A percentile compares a stretch with the other conserved stretches of the same genome.
phyloP scores from a whole-genome alignment of 2,329 filamentous ascomycete species.

The Aspergillus novofumigatus region DNA sequence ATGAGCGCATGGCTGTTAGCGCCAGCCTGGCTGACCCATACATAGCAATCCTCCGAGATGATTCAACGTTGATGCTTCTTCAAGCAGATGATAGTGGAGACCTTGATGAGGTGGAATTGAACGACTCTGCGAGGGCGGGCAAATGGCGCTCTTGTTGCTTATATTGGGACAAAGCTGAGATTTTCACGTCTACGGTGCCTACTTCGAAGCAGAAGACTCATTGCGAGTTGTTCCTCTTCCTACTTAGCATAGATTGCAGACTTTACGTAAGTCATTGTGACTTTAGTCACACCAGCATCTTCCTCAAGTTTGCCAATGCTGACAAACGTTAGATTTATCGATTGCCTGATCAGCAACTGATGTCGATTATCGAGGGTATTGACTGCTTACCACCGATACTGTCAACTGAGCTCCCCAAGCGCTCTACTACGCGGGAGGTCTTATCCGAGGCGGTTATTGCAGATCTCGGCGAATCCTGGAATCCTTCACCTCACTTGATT shows the following conservation, averaged over 20 bases:
- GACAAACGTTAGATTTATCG: slow-evolving; percentile 62
- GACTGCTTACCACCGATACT: slow-evolving; percentile 73
- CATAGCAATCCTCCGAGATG: slow-evolving; percentile 75
- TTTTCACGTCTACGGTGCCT: slow-evolving; percentile 45
- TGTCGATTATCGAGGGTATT: slow-evolving; percentile 73
- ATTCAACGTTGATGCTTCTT: slow-evolving; percentile 73
- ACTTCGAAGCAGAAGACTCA: slow-evolving; percentile 16
- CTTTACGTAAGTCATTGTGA: slow-evolving; percentile 58
- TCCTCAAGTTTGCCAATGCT: slow-evolving; percentile 1
- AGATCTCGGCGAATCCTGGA: slow-evolving; percentile 72
- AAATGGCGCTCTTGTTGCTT: slow-evolving; percentile 83
- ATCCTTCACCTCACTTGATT: slow-evolving; percentile 73
- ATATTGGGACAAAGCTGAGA: slow-evolving; percentile 63
- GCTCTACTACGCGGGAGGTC: slow-evolving; percentile 66
- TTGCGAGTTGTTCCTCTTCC: slow-evolving; percentile 65
- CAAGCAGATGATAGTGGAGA: slow-evolving; percentile 78
- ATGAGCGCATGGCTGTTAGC: slow-evolving; percentile 67
- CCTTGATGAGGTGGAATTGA: slow-evolving; percentile 72
- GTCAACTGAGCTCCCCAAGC: slow-evolving; percentile 65
- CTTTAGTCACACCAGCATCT: not conserved
- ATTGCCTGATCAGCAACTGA: slow-evolving; percentile 67
- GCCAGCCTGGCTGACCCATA: slow-evolving; percentile 86
- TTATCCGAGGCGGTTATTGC: slow-evolving; percentile 78
- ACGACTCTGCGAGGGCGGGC: slow-evolving; percentile 54
- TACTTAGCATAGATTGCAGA: slow-evolving; percentile 70